phyloP scores from a whole-genome alignment of 306 rosid genomes.

The Quercus dentata region DNA sequence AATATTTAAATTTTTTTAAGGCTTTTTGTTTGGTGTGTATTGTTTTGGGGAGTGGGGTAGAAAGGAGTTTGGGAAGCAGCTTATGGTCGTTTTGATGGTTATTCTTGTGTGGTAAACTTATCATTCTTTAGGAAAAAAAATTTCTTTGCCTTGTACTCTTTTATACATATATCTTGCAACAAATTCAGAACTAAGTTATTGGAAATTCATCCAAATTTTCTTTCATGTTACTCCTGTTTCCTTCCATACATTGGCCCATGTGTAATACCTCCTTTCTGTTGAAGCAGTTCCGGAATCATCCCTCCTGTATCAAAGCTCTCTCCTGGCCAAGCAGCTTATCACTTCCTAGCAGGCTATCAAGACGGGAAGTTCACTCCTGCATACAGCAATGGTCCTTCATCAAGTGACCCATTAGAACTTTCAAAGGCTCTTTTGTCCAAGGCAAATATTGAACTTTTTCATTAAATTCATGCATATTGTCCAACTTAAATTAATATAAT shows the following conservation, averaged over 20 bases:
- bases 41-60: neutral
- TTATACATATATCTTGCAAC: neutral
- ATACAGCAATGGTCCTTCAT: constrained; percentile 29
- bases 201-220: neutral
- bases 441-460: constrained; percentile 20
- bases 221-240: neutral
- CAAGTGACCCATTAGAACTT: constrained; percentile 31
- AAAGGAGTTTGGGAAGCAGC: neutral
- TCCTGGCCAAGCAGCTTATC: constrained; percentile 54
- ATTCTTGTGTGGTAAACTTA: neutral
- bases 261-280: constrained; percentile 2
- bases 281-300: constrained; percentile 33
- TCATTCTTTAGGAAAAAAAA: neutral
- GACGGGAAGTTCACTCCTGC: constrained; percentile 47
- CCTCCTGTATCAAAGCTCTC: constrained; percentile 43
- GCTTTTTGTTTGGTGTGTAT: neutral
- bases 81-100: neutral
- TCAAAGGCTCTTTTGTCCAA: constrained; percentile 32
- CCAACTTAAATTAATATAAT: neutral
- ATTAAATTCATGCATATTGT: neutral
- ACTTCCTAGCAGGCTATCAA: constrained; percentile 47
- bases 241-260: neutral
- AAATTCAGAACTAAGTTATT: neutral
- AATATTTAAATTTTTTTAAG: neutral
- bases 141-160: neutral